phyloP scores from a whole-genome alignment of 1,139 yeast genomes.

The Scheffersomyces parashehatae region DNA sequence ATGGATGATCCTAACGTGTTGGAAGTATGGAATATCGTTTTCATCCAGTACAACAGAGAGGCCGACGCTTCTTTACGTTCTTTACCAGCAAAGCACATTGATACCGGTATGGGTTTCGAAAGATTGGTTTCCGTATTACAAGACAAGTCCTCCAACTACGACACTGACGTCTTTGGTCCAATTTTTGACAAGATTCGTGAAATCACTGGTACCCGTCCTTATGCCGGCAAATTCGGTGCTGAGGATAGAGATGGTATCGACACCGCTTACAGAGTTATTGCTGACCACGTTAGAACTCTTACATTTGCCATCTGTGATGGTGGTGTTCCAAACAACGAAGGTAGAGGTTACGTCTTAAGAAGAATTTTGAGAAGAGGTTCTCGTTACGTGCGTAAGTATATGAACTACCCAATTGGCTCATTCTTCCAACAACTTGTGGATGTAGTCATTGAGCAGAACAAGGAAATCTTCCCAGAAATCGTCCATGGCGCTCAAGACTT shows the following conservation, averaged over 20 bases:
- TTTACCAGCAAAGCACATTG: conserved; percentile 92
- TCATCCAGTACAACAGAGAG: conserved; percentile 95
- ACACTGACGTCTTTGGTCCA: conserved; percentile 94
- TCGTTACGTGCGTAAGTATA: conserved; percentile 92
- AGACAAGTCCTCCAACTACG: conserved; percentile 88
- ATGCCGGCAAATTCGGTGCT: conserved; percentile 87
- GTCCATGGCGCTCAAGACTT: conserved; percentile 69
- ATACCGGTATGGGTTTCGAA: conserved; percentile 98
- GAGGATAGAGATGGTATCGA: conserved; percentile 94
- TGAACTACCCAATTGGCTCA: conserved; percentile 92
- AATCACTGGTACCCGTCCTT: conserved; percentile 89
- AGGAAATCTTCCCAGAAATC: conserved; percentile 89
- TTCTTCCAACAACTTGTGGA: conserved; percentile 93
- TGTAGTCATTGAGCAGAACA: conserved; percentile 85
- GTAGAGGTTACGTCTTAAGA: conserved; percentile 96
- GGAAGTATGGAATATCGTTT: conserved; percentile 97
- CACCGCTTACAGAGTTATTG: conserved; percentile 96
- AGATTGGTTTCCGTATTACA: conserved; percentile 93
- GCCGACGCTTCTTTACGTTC: conserved; percentile 77
- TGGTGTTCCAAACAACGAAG: conserved; percentile 98
- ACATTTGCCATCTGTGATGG: conserved; percentile 97
- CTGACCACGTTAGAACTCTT: conserved; percentile 96
- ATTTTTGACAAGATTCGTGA: conserved; percentile 82
- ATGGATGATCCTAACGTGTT: conserved; percentile 97
- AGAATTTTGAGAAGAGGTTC: conserved; percentile 98